Evolutionary conservation across 768 basidiomycete genomes (phyloP), one percentile per base, ranked within the genome.

Genomic region (Serendipita sp.): DNA sequence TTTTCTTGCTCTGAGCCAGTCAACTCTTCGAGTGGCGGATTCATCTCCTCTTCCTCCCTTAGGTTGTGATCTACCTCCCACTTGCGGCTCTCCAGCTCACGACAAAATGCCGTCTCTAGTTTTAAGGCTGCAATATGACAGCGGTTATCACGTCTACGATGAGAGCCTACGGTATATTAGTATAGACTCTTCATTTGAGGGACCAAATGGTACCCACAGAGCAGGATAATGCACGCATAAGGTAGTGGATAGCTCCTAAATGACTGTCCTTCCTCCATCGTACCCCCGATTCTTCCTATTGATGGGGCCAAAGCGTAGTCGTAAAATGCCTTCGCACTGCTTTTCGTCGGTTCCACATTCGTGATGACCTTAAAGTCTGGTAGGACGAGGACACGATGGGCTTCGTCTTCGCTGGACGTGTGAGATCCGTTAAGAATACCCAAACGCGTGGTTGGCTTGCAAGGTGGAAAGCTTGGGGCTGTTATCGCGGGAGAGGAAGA

Each of bases 61-160:
- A 89, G 71, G 68, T 89, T 81, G 1, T 84, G 88, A 71, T 90
- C 83, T 46, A 82, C 85, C 55, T 80, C 80, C 88, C 88, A 91
- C 18, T 84, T 85, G 62, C 82, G 81, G 29, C 72, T 74, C 72
- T 87, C 82, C 18, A 91, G 77, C 46, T 79, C 79, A 64, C 78
- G 77, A 15, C 77, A 79, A 64, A 91, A 83, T 0, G 82, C 88
- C 89, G 66, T 79, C 71, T 87, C 86, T 37, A 96, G 82, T 69
- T 87, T 83, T 2, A 88, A 88, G 1, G 92, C 91, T 8, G 88
- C 84, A 50, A 97, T 85, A 29, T 83, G 82, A 73, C 95, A 99
- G 66, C 91, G 83, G 71, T 93, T 94, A 74, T 97, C 95, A 36
- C 94, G 79, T 69, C 81, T 83, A 75, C 92, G 91, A 75, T 98